Evolutionary conservation across 768 basidiomycete genomes (phyloP), one percentile per base, ranked within the genome.

Genomic region (Lepiota venenata): DNA sequence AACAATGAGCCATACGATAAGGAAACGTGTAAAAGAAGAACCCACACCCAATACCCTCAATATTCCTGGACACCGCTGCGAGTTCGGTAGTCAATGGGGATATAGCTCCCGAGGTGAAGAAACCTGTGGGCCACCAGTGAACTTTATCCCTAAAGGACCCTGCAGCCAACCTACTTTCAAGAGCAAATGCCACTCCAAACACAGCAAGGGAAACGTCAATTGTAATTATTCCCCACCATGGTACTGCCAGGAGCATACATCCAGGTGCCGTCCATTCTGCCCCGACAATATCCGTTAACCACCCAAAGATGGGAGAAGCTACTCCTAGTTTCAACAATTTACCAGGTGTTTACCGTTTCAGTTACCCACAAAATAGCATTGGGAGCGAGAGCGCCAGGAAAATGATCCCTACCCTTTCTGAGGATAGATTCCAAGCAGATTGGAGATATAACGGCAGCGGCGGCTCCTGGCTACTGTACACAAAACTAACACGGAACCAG

Each of bases 71-170:
- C 1, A 87, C 80, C 8, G 76, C 69, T 10, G 88, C 87, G 7
- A 91, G 71, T 60, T 91, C 89, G 11, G 83, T 75, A 5, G 78
- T 86, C 14, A 88, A 55, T 0, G 87, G 85, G 2, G 87, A 74
- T 22, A 87, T 66, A 0, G 81, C 69, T 0, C 80, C 83, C 2
- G 83, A 78, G 1, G 76, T 69, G 63, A 85, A 88, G 60, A 89
- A 82, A 52, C 71, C 88, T 90, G 37, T 16, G 18, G 45, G 40
- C 47, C 35, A 10, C 27, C 11, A 58, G 8, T 63, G 52, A 27
- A 27, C 18, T 12, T n/a, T 20, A 12, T 12, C 8, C 4, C 5
- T 35, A 36, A 5, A 18, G n/a, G 12, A 42, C 7, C 47, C 51
- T 49, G 4, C 36, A 8, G 1, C 42, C 50, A 39, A 56, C 77